Base-by-base conservation (phyloP, 768 basidiomycete genomes). In the Tylopilus sp. region DNA sequence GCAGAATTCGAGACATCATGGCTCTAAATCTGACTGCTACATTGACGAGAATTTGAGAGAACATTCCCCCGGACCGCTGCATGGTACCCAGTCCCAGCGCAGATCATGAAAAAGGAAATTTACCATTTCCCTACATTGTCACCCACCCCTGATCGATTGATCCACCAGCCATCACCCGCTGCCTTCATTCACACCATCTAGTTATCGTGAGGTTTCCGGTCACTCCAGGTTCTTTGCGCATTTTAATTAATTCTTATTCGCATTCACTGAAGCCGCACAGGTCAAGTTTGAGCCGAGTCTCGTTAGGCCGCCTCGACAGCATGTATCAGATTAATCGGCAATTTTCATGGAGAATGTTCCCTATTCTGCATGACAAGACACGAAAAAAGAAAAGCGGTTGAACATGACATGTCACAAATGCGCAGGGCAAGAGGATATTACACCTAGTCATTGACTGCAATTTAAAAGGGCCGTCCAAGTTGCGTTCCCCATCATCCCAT, bases 51-150 rank as follows among this genome's bases (percentile, higher is more conserved):
- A 33, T 47, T 42, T n/a, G 44, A 42, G 17, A n/a, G 38, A 53
- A 47, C 48, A 30, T 41, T n/a, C 25, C 26, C 47, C 45, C 44
- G 36, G 36, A 50, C 44, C 49, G 47, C 47, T 47, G 44, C 42
- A 51, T 48, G 26, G 51, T 47, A 20, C 52, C 47, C 47, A 48
- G 40, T 44, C 36, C n/a, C 36, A 36, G 36, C 36, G 66, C 56
- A 56, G 63, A 63, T 66, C 65, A 67, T 65, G 60, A 53, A 60
- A 63, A 56, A 55, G 59, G 61, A 61, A 65, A 59, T 52, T 46
- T 47, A 9, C 45, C 38, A 38, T 51, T 22, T 47, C 44, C 41
- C 47, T 10, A 28, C 11, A 41, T 44, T 56, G 43, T 58, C 64
- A 65, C 63, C 61, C 58, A 61, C 44, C 50, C 61, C 56, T 64